phyloP scores from a whole-genome alignment of 2,329 filamentous ascomycete genomes.

The Alternaria gaisen region DNA sequence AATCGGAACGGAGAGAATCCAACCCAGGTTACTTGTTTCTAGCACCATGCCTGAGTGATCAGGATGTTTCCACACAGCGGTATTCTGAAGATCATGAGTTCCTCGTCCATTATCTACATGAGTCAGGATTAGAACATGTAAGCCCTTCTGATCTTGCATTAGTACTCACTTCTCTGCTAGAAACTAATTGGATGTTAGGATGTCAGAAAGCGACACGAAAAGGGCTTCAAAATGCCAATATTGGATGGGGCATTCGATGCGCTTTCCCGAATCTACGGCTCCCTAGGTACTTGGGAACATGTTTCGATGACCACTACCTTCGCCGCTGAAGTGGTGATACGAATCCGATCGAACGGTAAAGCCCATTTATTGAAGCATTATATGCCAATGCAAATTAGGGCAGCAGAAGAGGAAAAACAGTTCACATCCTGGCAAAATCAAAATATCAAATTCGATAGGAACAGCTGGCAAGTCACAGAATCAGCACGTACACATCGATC shows the following conservation, averaged over 20 bases:
- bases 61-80: not conserved
- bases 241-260: not conserved
- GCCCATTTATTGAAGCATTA: not conserved
- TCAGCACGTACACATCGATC: not conserved
- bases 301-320: not conserved
- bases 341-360: not conserved
- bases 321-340: not conserved
- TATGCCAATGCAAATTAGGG: not conserved
- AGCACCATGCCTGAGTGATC: not conserved
- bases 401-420: not conserved
- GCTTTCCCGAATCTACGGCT: not conserved
- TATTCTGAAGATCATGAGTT: not conserved
- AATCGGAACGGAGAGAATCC: not conserved
- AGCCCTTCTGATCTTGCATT: not conserved
- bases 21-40: not conserved
- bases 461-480: not conserved
- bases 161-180: not conserved
- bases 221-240: slow-evolving; percentile 1
- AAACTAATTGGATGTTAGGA: not conserved
- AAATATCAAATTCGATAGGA: not conserved
- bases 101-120: not conserved
- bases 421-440: not conserved
- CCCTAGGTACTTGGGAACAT: not conserved
- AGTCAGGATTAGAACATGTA: slow-evolving; percentile 4
- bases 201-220: not conserved